Percentiles rank a stretch among this genome's conserved stretches.
phyloP scores from a whole-genome alignment of 73 alveolate species.

The Paramecium pentaurelia region DNA sequence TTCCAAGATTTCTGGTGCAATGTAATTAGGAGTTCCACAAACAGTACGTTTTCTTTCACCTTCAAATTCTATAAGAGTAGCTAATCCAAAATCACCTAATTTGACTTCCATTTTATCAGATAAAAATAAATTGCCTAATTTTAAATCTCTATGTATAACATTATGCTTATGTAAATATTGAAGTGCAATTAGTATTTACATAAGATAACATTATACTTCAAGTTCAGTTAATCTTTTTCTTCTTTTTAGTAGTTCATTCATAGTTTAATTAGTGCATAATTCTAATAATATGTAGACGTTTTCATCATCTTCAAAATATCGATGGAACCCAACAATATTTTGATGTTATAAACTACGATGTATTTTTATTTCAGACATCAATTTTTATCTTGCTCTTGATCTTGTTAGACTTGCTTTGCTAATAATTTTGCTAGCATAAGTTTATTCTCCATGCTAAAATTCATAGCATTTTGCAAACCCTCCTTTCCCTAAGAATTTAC shows the following conservation, averaged over 20 bases:
- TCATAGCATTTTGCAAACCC: constrained; percentile 98
- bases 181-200: constrained; percentile 78
- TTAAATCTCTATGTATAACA: constrained; percentile 92
- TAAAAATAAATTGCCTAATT: constrained; percentile 87
- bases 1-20: constrained; percentile 91
- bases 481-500: constrained; percentile 89
- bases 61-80: constrained; percentile 89
- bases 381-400: constrained; percentile 90
- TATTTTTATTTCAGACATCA: constrained; percentile 87
- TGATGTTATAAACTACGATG: constrained; percentile 87
- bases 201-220: constrained; percentile 85
- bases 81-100: constrained; percentile 94
- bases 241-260: constrained; percentile 88
- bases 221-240: constrained; percentile 88
- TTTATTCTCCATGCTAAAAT: constrained; percentile 68
- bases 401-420: constrained; percentile 86
- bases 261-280: constrained; percentile 82
- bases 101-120: constrained; percentile 91
- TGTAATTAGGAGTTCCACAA: constrained; percentile 96
- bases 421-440: constrained; percentile 91
- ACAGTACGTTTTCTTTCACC: constrained; percentile 93
- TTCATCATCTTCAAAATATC: constrained; percentile 89
- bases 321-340: constrained; percentile 87
- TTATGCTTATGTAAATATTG: constrained; percentile 81
- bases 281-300: constrained; percentile 85